Percentiles rank a stretch among this genome's conserved stretches.
Conservation (phyloP, 768 basidiomycete species). For the Erythrobasidium yunnanense region DNA sequence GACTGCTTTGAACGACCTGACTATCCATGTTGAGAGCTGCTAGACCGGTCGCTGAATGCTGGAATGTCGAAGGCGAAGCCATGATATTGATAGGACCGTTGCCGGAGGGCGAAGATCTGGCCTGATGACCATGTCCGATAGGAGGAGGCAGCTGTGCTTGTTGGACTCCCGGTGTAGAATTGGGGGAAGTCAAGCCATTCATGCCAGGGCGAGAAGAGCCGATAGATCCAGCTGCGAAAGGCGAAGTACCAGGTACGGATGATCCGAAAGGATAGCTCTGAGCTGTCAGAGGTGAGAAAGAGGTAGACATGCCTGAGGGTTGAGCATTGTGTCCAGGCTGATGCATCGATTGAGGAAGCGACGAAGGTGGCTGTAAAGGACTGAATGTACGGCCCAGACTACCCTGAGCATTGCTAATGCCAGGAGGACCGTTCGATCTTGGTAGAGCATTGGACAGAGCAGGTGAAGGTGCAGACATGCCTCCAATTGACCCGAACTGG, state of each 20-base stretch:
- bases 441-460: too few species aligned
- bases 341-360: neutral
- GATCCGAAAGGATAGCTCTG: neutral
- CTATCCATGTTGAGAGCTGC: conserved; percentile 25
- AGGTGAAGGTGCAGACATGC: neutral
- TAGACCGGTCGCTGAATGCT: conserved; percentile 13
- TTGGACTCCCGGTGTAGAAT: neutral
- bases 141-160: conserved; percentile 3
- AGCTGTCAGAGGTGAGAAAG: neutral
- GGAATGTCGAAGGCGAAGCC: conserved; percentile 1
- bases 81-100: neutral
- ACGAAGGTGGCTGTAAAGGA: neutral
- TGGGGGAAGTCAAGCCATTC: neutral
- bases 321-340: neutral
- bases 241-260: neutral
- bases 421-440: neutral
- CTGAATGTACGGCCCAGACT: neutral
- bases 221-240: neutral
- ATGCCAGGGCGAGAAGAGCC: neutral
- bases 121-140: conserved; percentile 2
- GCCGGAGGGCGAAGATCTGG: neutral
- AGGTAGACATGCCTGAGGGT: neutral
- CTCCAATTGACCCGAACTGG: neutral
- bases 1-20: conserved; percentile 25
- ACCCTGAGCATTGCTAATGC: neutral